These are phyloP conservation scores for Tetramitus jugosus DNA, from an alignment of 208 protist species.

Conservation along the genomic window DNA sequence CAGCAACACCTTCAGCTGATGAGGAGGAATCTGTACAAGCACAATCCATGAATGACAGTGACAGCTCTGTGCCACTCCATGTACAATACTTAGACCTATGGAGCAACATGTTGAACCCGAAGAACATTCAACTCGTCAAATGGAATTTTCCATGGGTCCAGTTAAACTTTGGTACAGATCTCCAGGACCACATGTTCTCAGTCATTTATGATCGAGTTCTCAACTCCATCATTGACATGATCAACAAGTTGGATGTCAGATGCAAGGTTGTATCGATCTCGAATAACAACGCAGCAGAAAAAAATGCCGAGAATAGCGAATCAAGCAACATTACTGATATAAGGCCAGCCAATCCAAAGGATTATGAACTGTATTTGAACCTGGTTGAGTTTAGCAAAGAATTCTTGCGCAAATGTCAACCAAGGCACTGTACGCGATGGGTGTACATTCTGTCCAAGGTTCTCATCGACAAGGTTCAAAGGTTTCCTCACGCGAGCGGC, in stretches of 20 bases:
- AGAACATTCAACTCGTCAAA: neutral
- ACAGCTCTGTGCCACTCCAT: neutral
- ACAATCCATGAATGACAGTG: slow-evolving; percentile 7
- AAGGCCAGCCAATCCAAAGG: slow-evolving; percentile 17
- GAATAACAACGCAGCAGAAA: neutral
- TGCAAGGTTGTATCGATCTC: neutral
- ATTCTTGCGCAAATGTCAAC: neutral
- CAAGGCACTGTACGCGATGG: slow-evolving; percentile 20
- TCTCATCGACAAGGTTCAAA: neutral
- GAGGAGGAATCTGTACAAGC: neutral
- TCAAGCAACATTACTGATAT: neutral
- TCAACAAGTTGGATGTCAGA: slow-evolving; percentile 23
- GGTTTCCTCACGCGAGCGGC: slow-evolving; percentile 41
- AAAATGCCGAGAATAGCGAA: neutral
- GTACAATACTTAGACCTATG: slow-evolving; percentile 21
- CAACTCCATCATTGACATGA: slow-evolving; percentile 19
- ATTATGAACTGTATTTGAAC: slow-evolving; percentile 39
- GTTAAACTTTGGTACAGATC: neutral
- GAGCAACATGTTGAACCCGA: slow-evolving; percentile 18
- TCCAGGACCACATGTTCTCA: neutral
- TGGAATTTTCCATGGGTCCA: slow-evolving; percentile 27
- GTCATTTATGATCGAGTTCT: slow-evolving; percentile 4
- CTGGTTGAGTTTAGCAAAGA: slow-evolving; percentile 20
- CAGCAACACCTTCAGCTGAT: neutral
- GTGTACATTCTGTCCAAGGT: neutral